Evolutionary conservation across 768 basidiomycete genomes (phyloP).

Genomic region (Pleurotus cornucopiae): DNA sequence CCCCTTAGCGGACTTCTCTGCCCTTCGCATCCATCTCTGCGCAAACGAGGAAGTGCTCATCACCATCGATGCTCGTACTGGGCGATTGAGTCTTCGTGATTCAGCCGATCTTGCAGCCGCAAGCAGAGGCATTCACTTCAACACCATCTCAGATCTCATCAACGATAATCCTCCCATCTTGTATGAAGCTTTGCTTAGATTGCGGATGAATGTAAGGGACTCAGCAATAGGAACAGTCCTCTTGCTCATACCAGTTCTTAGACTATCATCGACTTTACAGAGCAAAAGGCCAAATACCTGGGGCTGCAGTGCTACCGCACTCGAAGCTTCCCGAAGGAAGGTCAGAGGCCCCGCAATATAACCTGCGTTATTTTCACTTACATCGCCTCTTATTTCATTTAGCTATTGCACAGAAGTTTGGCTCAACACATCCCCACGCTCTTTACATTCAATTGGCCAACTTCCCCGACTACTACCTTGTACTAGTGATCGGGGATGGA

Average conservation of each 20-base stretch:
- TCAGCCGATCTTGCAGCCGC: conserved; percentile 77
- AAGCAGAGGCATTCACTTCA: conserved; percentile 65
- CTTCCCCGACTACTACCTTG: conserved; percentile 80
- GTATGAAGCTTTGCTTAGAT: conserved; percentile 47
- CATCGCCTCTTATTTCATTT: too few relatives aligned
- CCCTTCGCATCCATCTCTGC: conserved; percentile 67
- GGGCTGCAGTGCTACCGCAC: conserved; percentile 72
- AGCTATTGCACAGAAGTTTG: conserved; percentile 20
- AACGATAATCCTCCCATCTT: conserved; percentile 68
- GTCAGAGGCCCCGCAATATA: conserved; percentile 28
- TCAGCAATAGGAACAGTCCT: too few relatives aligned
- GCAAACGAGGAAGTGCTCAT: conserved; percentile 74
- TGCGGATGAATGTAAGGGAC: conserved; percentile 59
- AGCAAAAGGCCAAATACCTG: conserved; percentile 82
- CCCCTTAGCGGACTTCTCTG: conserved; percentile 39
- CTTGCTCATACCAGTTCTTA: conserved; percentile 21
- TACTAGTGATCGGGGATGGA: conserved; percentile 75
- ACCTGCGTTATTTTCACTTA: background rate
- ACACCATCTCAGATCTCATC: conserved; percentile 50
- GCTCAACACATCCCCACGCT: conserved; percentile 52
- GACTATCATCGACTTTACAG: conserved; percentile 80
- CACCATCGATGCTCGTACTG: conserved; percentile 76
- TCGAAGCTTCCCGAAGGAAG: conserved; percentile 64
- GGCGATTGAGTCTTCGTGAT: conserved; percentile 73
- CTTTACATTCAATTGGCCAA: conserved; percentile 76